Percentiles rank a stretch among this genome's conserved stretches.
Evolutionary conservation across 805 yeast genomes (phyloP).

Genomic region (Metschnikowia baotianmanensis): DNA sequence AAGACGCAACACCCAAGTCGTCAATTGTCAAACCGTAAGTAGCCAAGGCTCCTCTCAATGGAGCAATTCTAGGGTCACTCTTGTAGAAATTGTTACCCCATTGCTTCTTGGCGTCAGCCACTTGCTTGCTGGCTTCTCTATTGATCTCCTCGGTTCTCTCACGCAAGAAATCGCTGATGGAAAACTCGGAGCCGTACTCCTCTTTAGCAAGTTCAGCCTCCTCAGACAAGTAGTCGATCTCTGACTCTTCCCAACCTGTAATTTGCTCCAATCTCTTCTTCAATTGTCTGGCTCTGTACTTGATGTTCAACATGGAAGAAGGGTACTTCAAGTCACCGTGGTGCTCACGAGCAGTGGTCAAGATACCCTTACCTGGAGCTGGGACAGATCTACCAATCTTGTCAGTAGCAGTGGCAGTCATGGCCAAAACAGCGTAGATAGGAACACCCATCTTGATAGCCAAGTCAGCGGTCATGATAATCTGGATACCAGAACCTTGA

Average conservation of each 20-base stretch:
- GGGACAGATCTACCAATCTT: conserved; percentile 99
- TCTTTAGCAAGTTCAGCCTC: conserved; percentile 61
- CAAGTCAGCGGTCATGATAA: conserved; percentile 90
- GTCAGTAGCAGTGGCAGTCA: conserved; percentile 96
- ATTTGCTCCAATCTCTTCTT: conserved; percentile 74
- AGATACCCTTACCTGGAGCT: conserved; percentile 99
- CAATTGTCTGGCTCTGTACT: conserved; percentile 92
- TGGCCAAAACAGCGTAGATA: conserved; percentile 89
- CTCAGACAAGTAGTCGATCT: conserved; percentile 64
- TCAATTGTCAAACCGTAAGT: conserved; percentile 90
- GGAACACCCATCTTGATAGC: conserved; percentile 99
- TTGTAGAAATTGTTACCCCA: conserved; percentile 96
- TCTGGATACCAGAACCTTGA: conserved; percentile 98
- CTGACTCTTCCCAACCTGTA: conserved; percentile 80
- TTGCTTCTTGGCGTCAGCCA: conserved; percentile 82
- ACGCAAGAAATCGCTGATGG: conserved; percentile 50
- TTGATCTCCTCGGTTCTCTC: conserved; percentile 88
- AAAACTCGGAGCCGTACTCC: conserved; percentile 49
- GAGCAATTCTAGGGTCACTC: conserved; percentile 91
- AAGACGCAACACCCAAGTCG: conserved; percentile 93
- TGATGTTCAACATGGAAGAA: conserved; percentile 79
- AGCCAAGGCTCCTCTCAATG: conserved; percentile 95
- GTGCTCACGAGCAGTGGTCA: conserved; percentile 95
- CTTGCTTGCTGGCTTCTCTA: conserved; percentile 81
- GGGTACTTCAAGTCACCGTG: conserved; percentile 77